Percentiles rank a stretch among this genome's conserved stretches.
phyloP scores from a whole-genome alignment of 2,329 filamentous ascomycete species.

The Leptosphaerulina australis region DNA sequence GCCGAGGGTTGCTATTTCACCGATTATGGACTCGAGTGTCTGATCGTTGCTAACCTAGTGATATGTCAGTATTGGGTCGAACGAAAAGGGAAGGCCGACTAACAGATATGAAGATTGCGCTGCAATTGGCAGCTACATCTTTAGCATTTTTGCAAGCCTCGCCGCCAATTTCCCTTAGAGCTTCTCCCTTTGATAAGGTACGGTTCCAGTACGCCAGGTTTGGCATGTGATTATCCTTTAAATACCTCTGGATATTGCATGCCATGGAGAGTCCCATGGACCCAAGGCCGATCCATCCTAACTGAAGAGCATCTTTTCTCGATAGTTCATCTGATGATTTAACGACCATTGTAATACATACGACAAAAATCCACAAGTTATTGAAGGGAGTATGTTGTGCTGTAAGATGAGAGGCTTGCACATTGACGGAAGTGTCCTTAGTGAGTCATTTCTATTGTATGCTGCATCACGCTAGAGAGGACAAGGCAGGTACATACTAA shows the following conservation, averaged over 20 bases:
- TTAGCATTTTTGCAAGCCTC: slow-evolving; percentile 21
- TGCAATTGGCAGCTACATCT: slow-evolving; percentile 28
- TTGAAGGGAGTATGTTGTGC: not conserved
- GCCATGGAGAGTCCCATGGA: slow-evolving; percentile 61
- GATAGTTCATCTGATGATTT: not conserved
- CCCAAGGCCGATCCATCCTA: slow-evolving; percentile 52
- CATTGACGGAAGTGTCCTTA: not conserved
- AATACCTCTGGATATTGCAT: slow-evolving; percentile 55
- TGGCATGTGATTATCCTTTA: slow-evolving; percentile 28
- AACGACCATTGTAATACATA: not conserved
- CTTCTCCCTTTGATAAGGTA: slow-evolving; percentile 54
- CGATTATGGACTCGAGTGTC: slow-evolving; percentile 45
- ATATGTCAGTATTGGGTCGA: not conserved
- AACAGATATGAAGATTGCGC: slow-evolving; percentile 47
- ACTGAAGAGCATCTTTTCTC: too few relatives aligned
- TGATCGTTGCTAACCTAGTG: slow-evolving; percentile 50
- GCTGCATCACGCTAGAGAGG: slow-evolving; percentile 13
- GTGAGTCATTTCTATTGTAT: slow-evolving; percentile 16
- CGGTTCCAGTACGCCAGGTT: slow-evolving; percentile 55
- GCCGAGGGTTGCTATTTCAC: slow-evolving; percentile 26
- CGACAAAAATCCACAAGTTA: too few relatives aligned
- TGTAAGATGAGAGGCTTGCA: not conserved
- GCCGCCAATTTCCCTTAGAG: slow-evolving; percentile 37
- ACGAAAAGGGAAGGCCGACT: too few relatives aligned
- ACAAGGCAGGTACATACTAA: slow-evolving; percentile 8